Percentiles rank a stretch among this genome's conserved stretches.
phyloP scores from a whole-genome alignment of 176 grass and related monocot species.

The Bolboschoenus planiculmis region DNA sequence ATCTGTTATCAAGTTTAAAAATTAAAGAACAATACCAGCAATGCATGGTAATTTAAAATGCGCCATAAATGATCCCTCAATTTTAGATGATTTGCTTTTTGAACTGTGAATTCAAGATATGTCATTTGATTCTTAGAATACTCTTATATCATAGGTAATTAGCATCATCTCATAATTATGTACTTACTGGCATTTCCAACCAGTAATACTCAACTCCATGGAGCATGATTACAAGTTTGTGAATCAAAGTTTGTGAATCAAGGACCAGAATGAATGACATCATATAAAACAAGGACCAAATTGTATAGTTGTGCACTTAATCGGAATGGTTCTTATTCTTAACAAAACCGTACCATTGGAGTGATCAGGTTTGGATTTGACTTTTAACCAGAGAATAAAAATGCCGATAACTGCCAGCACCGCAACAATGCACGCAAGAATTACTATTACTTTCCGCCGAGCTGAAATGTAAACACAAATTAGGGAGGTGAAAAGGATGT shows the following conservation, averaged over 20 bases:
- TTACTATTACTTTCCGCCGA: slow-evolving; percentile 30
- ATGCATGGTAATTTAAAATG: background rate
- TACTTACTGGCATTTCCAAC: background rate
- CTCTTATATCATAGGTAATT: background rate
- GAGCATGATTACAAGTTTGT: background rate
- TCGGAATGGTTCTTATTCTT: background rate
- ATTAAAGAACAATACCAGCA: background rate
- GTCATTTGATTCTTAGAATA: background rate
- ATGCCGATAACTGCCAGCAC: slow-evolving; percentile 29
- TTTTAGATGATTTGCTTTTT: background rate
- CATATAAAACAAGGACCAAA: background rate
- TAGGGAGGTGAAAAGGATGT: background rate
- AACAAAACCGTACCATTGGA: slow-evolving; percentile 44
- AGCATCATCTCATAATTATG: background rate
- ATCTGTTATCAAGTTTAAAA: slow-evolving; percentile 26
- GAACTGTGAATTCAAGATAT: background rate
- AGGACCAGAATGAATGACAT: slow-evolving; percentile 14
- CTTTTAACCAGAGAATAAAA: slow-evolving; percentile 39
- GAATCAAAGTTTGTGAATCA: too few species aligned
- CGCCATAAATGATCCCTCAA: background rate
- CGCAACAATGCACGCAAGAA: slow-evolving; percentile 25
- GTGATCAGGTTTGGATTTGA: slow-evolving; percentile 22
- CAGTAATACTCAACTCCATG: background rate
- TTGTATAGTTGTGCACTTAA: background rate
- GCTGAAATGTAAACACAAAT: slow-evolving; percentile 32